Conservation (phyloP, 805 yeast species). For the Kregervanrija delftensis region DNA sequence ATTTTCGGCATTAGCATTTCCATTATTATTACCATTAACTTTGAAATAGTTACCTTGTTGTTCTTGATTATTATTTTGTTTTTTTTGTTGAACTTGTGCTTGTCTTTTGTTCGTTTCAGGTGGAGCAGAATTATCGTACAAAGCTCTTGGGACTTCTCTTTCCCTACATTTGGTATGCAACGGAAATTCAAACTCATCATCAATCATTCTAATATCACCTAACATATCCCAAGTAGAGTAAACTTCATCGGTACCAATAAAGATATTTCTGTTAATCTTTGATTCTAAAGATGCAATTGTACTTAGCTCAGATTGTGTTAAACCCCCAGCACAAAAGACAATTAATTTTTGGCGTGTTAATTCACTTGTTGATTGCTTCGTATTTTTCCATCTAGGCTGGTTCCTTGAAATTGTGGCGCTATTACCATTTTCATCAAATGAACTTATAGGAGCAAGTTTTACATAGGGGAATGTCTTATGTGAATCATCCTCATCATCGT, state of each 20-base stretch:
- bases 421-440: conserved; percentile 9
- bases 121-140: conserved; percentile 14
- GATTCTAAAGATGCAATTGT: conserved; percentile 64
- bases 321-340: conserved; percentile 83
- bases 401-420: conserved; percentile 14
- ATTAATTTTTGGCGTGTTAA: conserved; percentile 59
- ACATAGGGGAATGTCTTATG: conserved; percentile 49
- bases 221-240: conserved; percentile 36
- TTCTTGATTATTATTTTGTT: neutral
- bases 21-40: too few species aligned
- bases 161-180: conserved; percentile 14
- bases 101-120: neutral
- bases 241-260: conserved; percentile 74
- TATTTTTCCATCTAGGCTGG: conserved; percentile 26
- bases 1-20: too few species aligned
- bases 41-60: too few species aligned
- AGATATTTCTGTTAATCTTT: conserved; percentile 60
- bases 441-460: conserved; percentile 26
- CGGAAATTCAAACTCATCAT: conserved; percentile 21
- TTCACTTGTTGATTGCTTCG: conserved; percentile 15
- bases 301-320: conserved; percentile 76
- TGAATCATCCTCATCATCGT: conserved; percentile 28
- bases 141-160: conserved; percentile 16
- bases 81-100: conserved; percentile 1
- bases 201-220: conserved; percentile 26